phyloP scores from a whole-genome alignment of 225 moss, liverwort and hornwort genomes.

The Ulota crispa region DNA sequence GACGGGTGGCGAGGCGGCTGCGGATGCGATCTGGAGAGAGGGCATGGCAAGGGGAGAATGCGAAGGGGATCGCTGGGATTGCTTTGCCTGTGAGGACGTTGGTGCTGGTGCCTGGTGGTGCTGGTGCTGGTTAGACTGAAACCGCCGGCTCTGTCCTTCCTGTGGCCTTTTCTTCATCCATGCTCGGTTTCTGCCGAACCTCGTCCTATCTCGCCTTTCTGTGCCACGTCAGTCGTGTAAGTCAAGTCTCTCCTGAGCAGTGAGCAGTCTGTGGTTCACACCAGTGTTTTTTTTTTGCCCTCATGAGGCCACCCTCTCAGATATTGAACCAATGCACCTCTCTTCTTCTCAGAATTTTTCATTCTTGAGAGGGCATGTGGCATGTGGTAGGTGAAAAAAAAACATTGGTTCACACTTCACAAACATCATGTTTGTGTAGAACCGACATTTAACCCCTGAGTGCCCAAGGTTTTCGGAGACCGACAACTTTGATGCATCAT shows the following conservation, averaged over 20 bases:
- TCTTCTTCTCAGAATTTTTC: too few relatives aligned
- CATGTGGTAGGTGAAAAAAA: too few relatives aligned
- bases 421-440: too few relatives aligned
- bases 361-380: too few relatives aligned
- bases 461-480: too few relatives aligned
- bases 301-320: too few relatives aligned
- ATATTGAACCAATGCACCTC: too few relatives aligned
- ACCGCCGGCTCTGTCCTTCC: slow-evolving; percentile 33
- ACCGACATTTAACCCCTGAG: too few relatives aligned
- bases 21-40: slow-evolving; percentile 40
- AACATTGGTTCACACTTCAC: too few relatives aligned
- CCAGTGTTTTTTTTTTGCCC: too few relatives aligned
- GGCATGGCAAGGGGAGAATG: slow-evolving; percentile 24
- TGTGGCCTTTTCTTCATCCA: slow-evolving; percentile 11
- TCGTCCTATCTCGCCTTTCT: slow-evolving; percentile 33
- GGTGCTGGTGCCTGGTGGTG: neutral
- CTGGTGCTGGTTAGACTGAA: slow-evolving; percentile 30
- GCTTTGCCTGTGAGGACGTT: neutral
- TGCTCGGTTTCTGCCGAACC: slow-evolving; percentile 9
- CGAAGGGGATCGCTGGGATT: slow-evolving; percentile 23
- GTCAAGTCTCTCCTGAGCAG: neutral
- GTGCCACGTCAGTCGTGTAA: neutral
- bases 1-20: slow-evolving; percentile 3
- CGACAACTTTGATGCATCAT: too few relatives aligned
- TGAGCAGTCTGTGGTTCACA: too few relatives aligned